Conservation (phyloP, 441 rosid genomes). For the Biscutella laevigata region DNA sequence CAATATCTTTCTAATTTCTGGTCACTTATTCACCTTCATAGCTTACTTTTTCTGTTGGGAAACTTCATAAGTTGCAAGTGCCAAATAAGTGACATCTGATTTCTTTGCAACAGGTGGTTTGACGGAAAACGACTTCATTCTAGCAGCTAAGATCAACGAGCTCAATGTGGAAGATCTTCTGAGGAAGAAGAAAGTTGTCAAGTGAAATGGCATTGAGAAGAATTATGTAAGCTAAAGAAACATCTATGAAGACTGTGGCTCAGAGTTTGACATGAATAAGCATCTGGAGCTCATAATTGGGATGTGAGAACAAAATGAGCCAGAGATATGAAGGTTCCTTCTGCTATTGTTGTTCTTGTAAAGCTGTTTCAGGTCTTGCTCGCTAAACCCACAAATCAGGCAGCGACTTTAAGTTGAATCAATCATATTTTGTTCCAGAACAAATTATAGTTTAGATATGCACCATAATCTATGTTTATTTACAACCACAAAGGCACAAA, state of each 20-base stretch:
- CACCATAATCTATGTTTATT: constrained; percentile 1
- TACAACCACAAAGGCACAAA: constrained; percentile 21
- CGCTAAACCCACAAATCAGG: background rate
- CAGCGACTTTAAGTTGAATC: background rate
- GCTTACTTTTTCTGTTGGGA: background rate
- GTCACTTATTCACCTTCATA: background rate
- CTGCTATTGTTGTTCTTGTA: background rate
- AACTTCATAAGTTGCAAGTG: background rate
- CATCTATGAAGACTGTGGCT: background rate
- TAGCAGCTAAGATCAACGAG: constrained; percentile 70
- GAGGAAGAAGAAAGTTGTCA: constrained; percentile 36
- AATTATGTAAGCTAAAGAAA: background rate
- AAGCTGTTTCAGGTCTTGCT: background rate
- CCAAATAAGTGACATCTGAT: background rate
- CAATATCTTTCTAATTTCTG: background rate
- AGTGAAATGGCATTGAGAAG: constrained; percentile 7
- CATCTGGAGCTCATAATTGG: background rate
- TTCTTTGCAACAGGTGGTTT: constrained; percentile 53
- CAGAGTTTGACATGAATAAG: background rate
- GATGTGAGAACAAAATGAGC: background rate
- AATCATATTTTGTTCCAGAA: background rate
- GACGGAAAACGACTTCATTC: constrained; percentile 91
- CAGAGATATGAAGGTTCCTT: constrained; percentile 3
- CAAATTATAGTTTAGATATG: background rate
- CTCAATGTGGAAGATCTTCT: constrained; percentile 54